Evolutionary conservation across 495 filamentous ascomycete genomes (phyloP), one percentile per base, ranked within the genome.

Genomic region (Aspergillus heteromorphus): DNA sequence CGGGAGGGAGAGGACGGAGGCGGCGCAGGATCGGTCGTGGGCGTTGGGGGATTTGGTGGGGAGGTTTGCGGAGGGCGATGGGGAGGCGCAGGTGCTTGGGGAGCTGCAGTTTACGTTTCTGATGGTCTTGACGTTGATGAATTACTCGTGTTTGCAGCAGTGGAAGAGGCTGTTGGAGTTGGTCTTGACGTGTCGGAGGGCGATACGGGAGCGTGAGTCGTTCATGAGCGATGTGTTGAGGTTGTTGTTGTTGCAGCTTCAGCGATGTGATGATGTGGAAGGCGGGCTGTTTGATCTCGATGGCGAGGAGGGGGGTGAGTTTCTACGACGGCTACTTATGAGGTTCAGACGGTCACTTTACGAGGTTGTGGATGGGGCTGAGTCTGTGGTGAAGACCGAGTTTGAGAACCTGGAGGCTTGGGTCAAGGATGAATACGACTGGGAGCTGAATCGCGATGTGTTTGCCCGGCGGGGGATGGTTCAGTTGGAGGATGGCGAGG

Each of bases 71-170:
- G 52, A 54, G 51, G 54, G 59, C 0, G 58, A 56, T 11, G 73
- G 69, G 1, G 66, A 74, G 54, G 55, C 57, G 6, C 60, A 88
- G 41, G 60, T 97, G 4, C 67, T 95, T n/a, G 92, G 91, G 38
- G 92, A 97, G 63, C 61, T 97, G 40, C 89, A 97, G 61, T 87
- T 95, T 61, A 79, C 83, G 31, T 97, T 93, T 69, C 61, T 97
- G 4, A 88, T 87, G 65, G 85, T 89, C 10, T 73, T 91, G 54
- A 87, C 86, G 20, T 75, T 97, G 40, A 87, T 87, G 66, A 97
- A 95, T 64, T 81, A 84, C 57, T 91, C 90, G 1, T 95, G 89
- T 64, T 76, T 92, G 20, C 86, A 92, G 60, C 91, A 96, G 58
- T 98, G 92, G 92, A 88, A 87, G 69, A 76, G 88, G 55, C 62